Evolutionary conservation across 306 rosid species (phyloP).

Genomic region (Cicer chorassanicum): DNA sequence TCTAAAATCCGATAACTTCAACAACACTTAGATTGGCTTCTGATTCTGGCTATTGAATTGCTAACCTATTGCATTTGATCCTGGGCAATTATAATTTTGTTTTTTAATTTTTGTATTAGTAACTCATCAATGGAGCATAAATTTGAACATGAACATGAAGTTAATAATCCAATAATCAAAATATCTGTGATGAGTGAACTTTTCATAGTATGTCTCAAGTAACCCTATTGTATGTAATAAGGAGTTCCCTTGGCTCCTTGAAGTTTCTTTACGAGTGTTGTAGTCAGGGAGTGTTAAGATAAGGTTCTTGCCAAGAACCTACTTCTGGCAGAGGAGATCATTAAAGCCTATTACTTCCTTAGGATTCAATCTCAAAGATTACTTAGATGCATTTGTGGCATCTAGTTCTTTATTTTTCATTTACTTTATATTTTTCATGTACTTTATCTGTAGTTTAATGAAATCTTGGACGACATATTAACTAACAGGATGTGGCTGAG

Average conservation of each 20-base stretch:
- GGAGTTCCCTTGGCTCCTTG: conserved; percentile 11
- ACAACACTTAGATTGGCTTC: not conserved
- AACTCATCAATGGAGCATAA: conserved; percentile 18
- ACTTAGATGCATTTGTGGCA: not conserved
- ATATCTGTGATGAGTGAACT: conserved; percentile 19
- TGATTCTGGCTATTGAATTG: conserved; percentile 38
- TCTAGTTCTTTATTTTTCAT: conserved; percentile 24
- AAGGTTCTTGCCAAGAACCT: conserved; percentile 19
- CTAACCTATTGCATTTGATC: conserved; percentile 32
- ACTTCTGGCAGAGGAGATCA: conserved; percentile 1
- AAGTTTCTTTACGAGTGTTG: not conserved
- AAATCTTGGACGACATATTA: conserved; percentile 35
- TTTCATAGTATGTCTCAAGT: conserved; percentile 27
- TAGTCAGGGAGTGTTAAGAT: conserved; percentile 28
- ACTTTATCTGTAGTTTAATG: conserved; percentile 30
- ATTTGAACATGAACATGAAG: conserved; percentile 37
- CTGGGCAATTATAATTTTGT: not conserved
- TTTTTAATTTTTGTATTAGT: conserved; percentile 1
- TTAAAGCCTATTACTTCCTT: conserved; percentile 8
- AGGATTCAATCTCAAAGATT: conserved; percentile 23
- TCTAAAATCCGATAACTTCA: too few relatives aligned
- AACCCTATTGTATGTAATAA: conserved; percentile 23
- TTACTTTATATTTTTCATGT: conserved; percentile 7
- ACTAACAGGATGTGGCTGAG: conserved; percentile 70
- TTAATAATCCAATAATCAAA: conserved; percentile 26